Percentiles rank a stretch among this genome's conserved stretches.
phyloP scores from a whole-genome alignment of 1,139 yeast species.

The Saccharomyces hybrid region DNA sequence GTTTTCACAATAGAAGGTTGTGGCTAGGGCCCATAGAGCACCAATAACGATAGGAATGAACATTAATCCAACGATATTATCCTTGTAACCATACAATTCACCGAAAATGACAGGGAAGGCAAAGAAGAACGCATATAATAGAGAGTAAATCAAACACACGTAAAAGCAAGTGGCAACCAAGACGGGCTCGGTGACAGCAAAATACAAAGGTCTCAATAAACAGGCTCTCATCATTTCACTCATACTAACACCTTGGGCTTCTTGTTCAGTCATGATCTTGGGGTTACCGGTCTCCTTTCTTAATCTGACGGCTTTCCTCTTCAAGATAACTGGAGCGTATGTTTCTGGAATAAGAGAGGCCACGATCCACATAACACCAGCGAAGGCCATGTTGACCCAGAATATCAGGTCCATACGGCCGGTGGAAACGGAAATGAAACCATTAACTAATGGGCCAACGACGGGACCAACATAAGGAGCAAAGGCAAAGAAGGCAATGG shows the following conservation, averaged over 20 bases:
- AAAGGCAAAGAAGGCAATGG: slow-evolving; percentile 83
- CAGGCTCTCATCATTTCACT: slow-evolving; percentile 59
- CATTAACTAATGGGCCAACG: slow-evolving; percentile 82
- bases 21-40: slow-evolving; percentile 59
- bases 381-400: slow-evolving; percentile 90
- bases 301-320: slow-evolving; percentile 57
- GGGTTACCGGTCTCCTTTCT: slow-evolving; percentile 75
- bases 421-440: slow-evolving; percentile 68
- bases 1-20: slow-evolving; percentile 67
- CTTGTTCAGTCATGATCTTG: slow-evolving; percentile 88
- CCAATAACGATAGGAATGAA: slow-evolving; percentile 84
- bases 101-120: slow-evolving; percentile 74
- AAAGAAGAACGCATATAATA: slow-evolving; percentile 85
- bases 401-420: slow-evolving; percentile 61
- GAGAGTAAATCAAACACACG: slow-evolving; percentile 79
- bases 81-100: slow-evolving; percentile 57
- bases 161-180: slow-evolving; percentile 74
- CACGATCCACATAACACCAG: slow-evolving; percentile 71
- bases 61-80: slow-evolving; percentile 71
- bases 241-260: slow-evolving; percentile 62
- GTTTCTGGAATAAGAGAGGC: slow-evolving; percentile 72
- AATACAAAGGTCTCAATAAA: slow-evolving; percentile 66
- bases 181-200: slow-evolving; percentile 74
- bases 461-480: slow-evolving; percentile 94
- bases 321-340: slow-evolving; percentile 79